These are phyloP conservation scores for Pseudozyma sp. DNA, from an alignment of 1,284 basidiomycete species.

Conservation along the genomic window DNA sequence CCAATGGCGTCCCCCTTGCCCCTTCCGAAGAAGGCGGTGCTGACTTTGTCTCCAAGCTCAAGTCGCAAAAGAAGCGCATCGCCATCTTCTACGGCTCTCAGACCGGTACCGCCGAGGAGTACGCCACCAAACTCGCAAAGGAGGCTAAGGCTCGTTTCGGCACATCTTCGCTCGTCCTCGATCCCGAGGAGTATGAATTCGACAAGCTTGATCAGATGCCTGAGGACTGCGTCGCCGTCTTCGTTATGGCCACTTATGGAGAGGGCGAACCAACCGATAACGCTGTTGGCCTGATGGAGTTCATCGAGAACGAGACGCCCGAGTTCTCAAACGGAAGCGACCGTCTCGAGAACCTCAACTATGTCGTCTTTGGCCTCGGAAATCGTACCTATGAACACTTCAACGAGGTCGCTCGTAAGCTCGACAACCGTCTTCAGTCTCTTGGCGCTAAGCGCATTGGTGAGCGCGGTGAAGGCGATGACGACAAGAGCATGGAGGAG, in stretches of 20 bases:
- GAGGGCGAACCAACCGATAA: slow-evolving; percentile 99
- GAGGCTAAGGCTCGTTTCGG: slow-evolving; percentile 68
- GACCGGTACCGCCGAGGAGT: slow-evolving; percentile 68
- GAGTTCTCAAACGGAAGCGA: slow-evolving; percentile 85
- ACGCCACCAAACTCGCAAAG: slow-evolving; percentile 67
- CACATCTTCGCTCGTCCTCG: slow-evolving; percentile 65
- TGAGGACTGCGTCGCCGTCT: slow-evolving; percentile 85
- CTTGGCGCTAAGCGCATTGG: slow-evolving; percentile 90
- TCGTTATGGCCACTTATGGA: slow-evolving; percentile 97
- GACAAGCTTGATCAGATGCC: slow-evolving; percentile 92
- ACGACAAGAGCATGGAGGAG: slow-evolving; percentile 99
- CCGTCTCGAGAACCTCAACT: slow-evolving; percentile 87
- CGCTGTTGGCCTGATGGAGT: slow-evolving; percentile 93
- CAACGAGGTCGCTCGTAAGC: slow-evolving; percentile 85
- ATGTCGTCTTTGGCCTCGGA: slow-evolving; percentile 92
- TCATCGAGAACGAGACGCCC: slow-evolving; percentile 85
- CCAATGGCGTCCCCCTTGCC: slow-evolving; percentile 37
- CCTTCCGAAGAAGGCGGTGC: slow-evolving; percentile 23
- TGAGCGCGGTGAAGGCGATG: slow-evolving; percentile 93
- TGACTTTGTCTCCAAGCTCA: slow-evolving; percentile 62
- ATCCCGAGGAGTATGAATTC: slow-evolving; percentile 80
- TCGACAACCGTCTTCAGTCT: slow-evolving; percentile 80
- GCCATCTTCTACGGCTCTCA: slow-evolving; percentile 68
- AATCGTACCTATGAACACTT: slow-evolving; percentile 87
- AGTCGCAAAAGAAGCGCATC: slow-evolving; percentile 65